Percentiles rank a stretch among this genome's conserved stretches.
Conservation (phyloP, 345 rosid species). For the Mercurialis annua region DNA sequence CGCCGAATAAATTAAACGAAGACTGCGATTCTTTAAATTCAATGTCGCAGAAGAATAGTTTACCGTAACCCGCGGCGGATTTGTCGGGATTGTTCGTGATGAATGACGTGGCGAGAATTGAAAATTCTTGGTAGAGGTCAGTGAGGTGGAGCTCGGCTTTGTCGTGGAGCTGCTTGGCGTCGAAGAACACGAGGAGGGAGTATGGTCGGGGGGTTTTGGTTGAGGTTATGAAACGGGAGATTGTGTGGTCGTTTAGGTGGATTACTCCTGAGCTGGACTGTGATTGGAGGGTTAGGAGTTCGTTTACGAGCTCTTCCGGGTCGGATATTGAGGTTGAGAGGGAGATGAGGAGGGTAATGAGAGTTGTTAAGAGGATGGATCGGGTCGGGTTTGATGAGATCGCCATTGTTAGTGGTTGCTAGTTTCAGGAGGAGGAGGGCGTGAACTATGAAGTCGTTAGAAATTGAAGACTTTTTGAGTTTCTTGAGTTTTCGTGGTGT, state of each 20-base stretch:
- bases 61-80: slow-evolving; percentile 31
- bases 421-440: background rate
- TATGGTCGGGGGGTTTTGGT: slow-evolving; percentile 66
- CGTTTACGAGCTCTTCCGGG: slow-evolving; percentile 45
- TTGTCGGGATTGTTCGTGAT: slow-evolving; percentile 52
- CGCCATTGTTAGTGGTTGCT: slow-evolving; percentile 17
- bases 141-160: slow-evolving; percentile 72
- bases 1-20: slow-evolving; percentile 67
- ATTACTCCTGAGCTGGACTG: slow-evolving; percentile 59
- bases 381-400: background rate
- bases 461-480: too few species aligned
- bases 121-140: slow-evolving; percentile 64
- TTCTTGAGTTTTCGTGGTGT: background rate
- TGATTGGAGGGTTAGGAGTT: slow-evolving; percentile 66
- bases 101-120: slow-evolving; percentile 66
- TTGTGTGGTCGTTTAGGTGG: slow-evolving; percentile 70
- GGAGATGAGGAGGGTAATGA: slow-evolving; percentile 12
- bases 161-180: slow-evolving; percentile 61
- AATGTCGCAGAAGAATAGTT: slow-evolving; percentile 80
- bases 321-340: slow-evolving; percentile 27
- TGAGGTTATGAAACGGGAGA: slow-evolving; percentile 75
- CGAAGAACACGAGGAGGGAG: slow-evolving; percentile 79
- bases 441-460: background rate
- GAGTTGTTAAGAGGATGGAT: slow-evolving; percentile 21
- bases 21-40: slow-evolving; percentile 70